Evolutionary conservation across 805 yeast genomes (phyloP).

Genomic region (Hyphopichia homilentoma): DNA sequence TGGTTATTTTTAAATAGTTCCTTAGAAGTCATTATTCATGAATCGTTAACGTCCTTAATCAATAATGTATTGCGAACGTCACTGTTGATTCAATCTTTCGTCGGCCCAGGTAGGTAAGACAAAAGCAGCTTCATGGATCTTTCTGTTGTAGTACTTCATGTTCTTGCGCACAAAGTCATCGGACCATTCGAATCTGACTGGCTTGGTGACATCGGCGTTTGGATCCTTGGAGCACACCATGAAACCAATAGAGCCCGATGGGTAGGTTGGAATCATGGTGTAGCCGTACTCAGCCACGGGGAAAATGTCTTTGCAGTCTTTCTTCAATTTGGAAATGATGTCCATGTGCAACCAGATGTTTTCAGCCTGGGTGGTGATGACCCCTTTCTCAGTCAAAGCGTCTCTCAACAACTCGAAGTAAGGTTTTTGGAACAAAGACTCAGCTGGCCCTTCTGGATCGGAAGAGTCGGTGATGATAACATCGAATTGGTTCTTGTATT

Average conservation of each 20-base stretch:
- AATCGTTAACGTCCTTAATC: background rate
- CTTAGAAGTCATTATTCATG: background rate
- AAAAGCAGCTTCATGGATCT: slow-evolving; percentile 84
- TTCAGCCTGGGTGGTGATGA: slow-evolving; percentile 92
- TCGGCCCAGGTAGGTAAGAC: slow-evolving; percentile 91
- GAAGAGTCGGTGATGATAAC: slow-evolving; percentile 96
- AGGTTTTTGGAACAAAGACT: slow-evolving; percentile 84
- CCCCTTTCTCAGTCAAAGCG: slow-evolving; percentile 93
- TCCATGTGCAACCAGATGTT: slow-evolving; percentile 89
- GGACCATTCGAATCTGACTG: slow-evolving; percentile 58
- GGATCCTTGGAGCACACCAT: slow-evolving; percentile 89
- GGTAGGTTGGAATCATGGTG: slow-evolving; percentile 93
- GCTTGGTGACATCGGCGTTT: slow-evolving; percentile 58
- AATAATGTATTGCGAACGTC: background rate
- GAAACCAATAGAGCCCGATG: slow-evolving; percentile 97
- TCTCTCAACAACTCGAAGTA: slow-evolving; percentile 80
- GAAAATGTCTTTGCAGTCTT: slow-evolving; percentile 80
- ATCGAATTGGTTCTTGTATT: slow-evolving; percentile 80
- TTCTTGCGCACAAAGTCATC: slow-evolving; percentile 59
- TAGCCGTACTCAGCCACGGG: slow-evolving; percentile 89
- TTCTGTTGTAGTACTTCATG: slow-evolving; percentile 78
- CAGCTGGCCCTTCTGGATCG: slow-evolving; percentile 99
- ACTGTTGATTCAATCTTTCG: slow-evolving; percentile 31
- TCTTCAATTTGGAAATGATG: slow-evolving; percentile 76
- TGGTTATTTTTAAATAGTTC: too few relatives aligned